Conservation (phyloP, 495 filamentous ascomycete species). For the Staphylotrichum longicolle region DNA sequence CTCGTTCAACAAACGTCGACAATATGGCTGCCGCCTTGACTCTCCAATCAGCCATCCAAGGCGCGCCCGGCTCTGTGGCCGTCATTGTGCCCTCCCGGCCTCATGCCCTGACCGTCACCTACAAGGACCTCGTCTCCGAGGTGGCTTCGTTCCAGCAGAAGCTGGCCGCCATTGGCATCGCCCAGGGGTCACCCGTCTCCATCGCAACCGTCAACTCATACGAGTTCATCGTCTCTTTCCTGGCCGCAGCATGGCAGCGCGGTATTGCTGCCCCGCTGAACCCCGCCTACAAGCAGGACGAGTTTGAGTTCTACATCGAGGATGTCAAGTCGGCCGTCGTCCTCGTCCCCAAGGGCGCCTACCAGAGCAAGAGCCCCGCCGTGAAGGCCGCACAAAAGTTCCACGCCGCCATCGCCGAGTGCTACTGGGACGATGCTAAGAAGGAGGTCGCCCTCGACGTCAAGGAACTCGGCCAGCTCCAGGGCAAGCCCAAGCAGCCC, state of each 20-base stretch:
- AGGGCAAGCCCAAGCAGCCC: slow-evolving; percentile 47
- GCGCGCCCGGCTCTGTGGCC: slow-evolving; percentile 46
- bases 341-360: slow-evolving; percentile 68
- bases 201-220: slow-evolving; percentile 76
- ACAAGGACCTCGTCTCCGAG: slow-evolving; percentile 59
- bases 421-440: slow-evolving; percentile 63
- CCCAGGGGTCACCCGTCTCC: slow-evolving; percentile 63
- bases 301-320: slow-evolving; percentile 88
- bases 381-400: slow-evolving; percentile 72
- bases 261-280: slow-evolving; percentile 78
- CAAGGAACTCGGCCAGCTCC: slow-evolving; percentile 67
- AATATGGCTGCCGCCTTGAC: slow-evolving; percentile 34
- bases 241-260: slow-evolving; percentile 73
- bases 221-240: slow-evolving; percentile 78
- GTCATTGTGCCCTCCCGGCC: slow-evolving; percentile 66
- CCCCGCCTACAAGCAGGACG: slow-evolving; percentile 78
- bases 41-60: slow-evolving; percentile 45
- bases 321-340: slow-evolving; percentile 74
- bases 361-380: slow-evolving; percentile 58
- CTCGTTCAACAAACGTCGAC: not conserved
- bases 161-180: slow-evolving; percentile 67
- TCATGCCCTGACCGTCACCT: slow-evolving; percentile 58
- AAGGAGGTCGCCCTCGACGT: slow-evolving; percentile 69
- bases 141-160: slow-evolving; percentile 65
- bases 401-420: slow-evolving; percentile 75